Evolutionary conservation across 2,329 filamentous ascomycete genomes (phyloP).

Genomic region (Podosphaera fusca): DNA sequence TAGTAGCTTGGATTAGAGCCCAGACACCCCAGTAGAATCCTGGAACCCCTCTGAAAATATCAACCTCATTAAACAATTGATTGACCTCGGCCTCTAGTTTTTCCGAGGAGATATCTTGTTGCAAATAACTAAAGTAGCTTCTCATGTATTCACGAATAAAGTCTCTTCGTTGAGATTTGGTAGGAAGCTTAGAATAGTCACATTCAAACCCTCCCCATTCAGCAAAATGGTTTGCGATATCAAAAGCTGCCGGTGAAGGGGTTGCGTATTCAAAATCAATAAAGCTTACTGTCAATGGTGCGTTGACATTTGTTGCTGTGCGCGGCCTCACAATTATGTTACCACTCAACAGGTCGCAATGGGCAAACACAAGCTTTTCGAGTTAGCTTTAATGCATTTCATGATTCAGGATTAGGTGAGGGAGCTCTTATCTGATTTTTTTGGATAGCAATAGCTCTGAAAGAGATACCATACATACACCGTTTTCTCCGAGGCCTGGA

Average conservation of each 20-base stretch:
- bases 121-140: slow-evolving; percentile 39
- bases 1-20: slow-evolving; percentile 82
- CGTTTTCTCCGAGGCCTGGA: slow-evolving; percentile 51
- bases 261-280: slow-evolving; percentile 98
- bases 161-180: slow-evolving; percentile 46
- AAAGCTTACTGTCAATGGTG: slow-evolving; percentile 42
- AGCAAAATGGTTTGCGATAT: slow-evolving; percentile 92
- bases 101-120: slow-evolving; percentile 17
- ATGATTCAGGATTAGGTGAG: not conserved
- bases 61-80: slow-evolving; percentile 57
- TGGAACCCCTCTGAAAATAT: slow-evolving; percentile 68
- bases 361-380: slow-evolving; percentile 61
- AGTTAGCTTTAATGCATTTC: slow-evolving; percentile 7
- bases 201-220: slow-evolving; percentile 97
- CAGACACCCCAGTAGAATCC: slow-evolving; percentile 88
- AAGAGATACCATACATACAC: slow-evolving; percentile 27
- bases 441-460: not conserved
- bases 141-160: slow-evolving; percentile 71
- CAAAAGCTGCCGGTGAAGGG: slow-evolving; percentile 82
- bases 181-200: slow-evolving; percentile 67
- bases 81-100: slow-evolving; percentile 39
- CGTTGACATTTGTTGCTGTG: slow-evolving; percentile 15
- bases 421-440: not conserved
- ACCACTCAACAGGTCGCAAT: slow-evolving; percentile 87
- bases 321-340: slow-evolving; percentile 70